Percentiles rank a stretch among this genome's conserved stretches.
Conservation (phyloP, 83 land plant genomes). For the Isoetes engelmannii region DNA sequence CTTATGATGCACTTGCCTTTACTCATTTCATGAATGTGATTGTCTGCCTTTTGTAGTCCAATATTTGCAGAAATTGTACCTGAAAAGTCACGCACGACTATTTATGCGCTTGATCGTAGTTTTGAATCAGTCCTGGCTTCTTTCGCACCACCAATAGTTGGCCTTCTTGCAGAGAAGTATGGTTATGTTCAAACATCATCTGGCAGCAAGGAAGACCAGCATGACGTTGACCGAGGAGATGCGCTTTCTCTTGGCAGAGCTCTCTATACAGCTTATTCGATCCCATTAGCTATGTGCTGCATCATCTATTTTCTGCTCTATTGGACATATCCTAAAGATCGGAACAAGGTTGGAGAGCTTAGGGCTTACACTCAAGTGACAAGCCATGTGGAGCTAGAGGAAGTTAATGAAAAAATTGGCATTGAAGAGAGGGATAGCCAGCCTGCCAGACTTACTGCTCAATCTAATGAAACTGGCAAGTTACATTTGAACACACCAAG, state of each 20-base stretch:
- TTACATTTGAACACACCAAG: too few species aligned
- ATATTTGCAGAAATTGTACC: constrained; percentile 28
- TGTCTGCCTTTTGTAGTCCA: constrained; percentile 12
- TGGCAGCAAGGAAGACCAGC: background rate
- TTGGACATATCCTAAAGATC: constrained; percentile 22
- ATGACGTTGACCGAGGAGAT: background rate
- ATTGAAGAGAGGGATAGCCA: too few species aligned
- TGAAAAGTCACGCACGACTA: constrained; percentile 13
- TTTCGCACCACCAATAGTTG: constrained; percentile 24
- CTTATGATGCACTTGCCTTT: background rate
- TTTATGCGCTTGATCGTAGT: constrained; percentile 22
- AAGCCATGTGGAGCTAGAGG: too few species aligned
- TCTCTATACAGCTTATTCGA: constrained; percentile 19
- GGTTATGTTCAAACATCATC: constrained; percentile 15
- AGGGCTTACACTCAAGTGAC: too few species aligned
- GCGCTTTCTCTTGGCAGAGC: constrained; percentile 16
- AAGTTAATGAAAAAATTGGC: too few species aligned
- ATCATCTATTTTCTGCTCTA: constrained; percentile 16
- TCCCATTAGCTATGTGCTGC: constrained; percentile 20
- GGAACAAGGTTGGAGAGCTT: constrained; percentile 1
- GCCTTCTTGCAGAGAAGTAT: constrained; percentile 17
- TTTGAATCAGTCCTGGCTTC: constrained; percentile 23
- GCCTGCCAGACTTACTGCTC: too few species aligned
- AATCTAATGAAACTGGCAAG: too few species aligned
- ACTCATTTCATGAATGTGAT: background rate